Percentiles rank a stretch among this genome's conserved stretches.
Evolutionary conservation across 805 yeast species (phyloP).

Genomic region (Metschnikowia colocasiae): DNA sequence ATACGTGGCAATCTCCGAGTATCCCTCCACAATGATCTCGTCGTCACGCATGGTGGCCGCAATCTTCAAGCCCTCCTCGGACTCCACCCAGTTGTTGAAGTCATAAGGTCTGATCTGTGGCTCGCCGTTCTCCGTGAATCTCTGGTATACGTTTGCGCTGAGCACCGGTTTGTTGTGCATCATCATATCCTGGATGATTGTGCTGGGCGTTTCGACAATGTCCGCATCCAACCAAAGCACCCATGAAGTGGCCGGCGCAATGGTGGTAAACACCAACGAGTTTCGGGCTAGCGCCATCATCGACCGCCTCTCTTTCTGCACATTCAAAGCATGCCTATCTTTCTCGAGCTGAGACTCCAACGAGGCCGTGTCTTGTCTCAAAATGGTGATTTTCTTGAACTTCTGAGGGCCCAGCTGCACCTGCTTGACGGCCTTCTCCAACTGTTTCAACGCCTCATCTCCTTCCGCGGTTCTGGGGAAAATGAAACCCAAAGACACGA

Average conservation of each 20-base stretch:
- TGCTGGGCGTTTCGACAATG: constrained; percentile 81
- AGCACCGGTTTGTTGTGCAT: constrained; percentile 81
- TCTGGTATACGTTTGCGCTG: constrained; percentile 91
- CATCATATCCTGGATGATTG: constrained; percentile 83
- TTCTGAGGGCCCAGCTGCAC: constrained; percentile 63
- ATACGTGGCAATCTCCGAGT: constrained; percentile 87
- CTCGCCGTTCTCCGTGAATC: constrained; percentile 60
- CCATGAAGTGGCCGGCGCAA: constrained; percentile 91
- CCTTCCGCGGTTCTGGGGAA: constrained; percentile 82
- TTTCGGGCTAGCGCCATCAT: constrained; percentile 95
- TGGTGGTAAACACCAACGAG: constrained; percentile 81
- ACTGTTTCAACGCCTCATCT: constrained; percentile 64
- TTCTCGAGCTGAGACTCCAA: constrained; percentile 73
- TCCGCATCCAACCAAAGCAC: constrained; percentile 96
- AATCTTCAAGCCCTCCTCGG: constrained; percentile 71
- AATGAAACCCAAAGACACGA: constrained; percentile 86
- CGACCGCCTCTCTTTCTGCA: constrained; percentile 83
- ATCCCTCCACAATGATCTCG: constrained; percentile 93
- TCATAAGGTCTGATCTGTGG: constrained; percentile 82
- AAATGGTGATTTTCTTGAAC: constrained; percentile 78
- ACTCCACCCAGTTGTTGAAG: constrained; percentile 92
- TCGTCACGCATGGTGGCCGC: constrained; percentile 76
- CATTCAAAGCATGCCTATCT: constrained; percentile 83
- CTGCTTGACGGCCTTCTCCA: constrained; percentile 72
- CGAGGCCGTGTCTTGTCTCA: constrained; percentile 86